Evolutionary conservation across 176 grass and related monocot genomes (phyloP).

Genomic region (Zea luxurians): DNA sequence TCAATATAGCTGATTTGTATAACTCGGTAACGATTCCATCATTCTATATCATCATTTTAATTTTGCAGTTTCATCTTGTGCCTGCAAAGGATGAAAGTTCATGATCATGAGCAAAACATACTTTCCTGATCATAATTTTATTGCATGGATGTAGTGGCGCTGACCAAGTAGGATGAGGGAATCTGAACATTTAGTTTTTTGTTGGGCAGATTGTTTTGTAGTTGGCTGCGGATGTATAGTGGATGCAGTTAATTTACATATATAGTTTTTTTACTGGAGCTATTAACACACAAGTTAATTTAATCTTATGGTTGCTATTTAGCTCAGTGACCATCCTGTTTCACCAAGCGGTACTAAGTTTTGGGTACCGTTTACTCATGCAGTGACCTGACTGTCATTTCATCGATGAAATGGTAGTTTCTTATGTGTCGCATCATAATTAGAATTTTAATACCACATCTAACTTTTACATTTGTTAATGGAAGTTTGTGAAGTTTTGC

Average conservation of each 20-base stretch:
- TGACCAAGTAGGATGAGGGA: background rate
- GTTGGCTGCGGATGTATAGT: background rate
- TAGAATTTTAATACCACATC: background rate
- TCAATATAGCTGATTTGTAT: constrained; percentile 64
- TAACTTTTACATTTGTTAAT: background rate
- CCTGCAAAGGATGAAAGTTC: background rate
- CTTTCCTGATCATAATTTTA: constrained; percentile 16
- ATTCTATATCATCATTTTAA: constrained; percentile 9
- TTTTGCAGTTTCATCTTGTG: background rate
- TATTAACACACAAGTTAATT: background rate
- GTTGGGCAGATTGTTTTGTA: background rate
- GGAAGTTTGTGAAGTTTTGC: background rate
- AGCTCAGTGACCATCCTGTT: background rate
- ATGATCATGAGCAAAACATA: background rate
- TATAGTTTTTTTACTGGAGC: background rate
- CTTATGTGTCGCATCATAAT: constrained; percentile 7
- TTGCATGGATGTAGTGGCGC: background rate
- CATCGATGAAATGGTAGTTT: constrained; percentile 3
- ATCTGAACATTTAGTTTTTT: background rate
- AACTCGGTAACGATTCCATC: constrained; percentile 49
- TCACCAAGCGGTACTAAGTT: constrained; percentile 8
- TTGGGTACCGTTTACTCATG: background rate
- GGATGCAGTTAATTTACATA: background rate
- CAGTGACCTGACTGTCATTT: background rate
- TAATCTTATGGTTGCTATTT: constrained; percentile 8